These are phyloP conservation scores for Pseudogymnoascus sp. DNA, from an alignment of 2,329 filamentous ascomycete genomes.

Conservation along the genomic window DNA sequence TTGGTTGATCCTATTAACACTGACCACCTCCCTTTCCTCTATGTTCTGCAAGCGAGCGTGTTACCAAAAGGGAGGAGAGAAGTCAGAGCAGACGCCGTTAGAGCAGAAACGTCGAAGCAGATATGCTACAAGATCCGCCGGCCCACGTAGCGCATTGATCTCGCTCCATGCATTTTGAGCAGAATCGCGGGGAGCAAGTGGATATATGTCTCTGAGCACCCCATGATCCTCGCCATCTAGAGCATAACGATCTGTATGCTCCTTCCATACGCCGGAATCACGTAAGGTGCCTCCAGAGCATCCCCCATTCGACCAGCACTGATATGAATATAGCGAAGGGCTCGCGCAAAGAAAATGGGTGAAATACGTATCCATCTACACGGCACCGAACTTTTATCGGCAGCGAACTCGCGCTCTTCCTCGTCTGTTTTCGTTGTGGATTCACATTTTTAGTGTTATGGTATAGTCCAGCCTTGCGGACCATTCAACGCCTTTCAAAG, in stretches of 20 bases:
- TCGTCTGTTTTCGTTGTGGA: too few species aligned
- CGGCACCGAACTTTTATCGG: conserved; percentile 34
- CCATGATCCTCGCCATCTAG: conserved; percentile 40
- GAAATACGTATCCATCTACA: conserved; percentile 32
- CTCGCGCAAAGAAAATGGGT: conserved; percentile 29
- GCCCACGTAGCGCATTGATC: not conserved
- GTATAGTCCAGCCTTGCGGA: conserved; percentile 37
- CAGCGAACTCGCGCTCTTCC: conserved; percentile 38
- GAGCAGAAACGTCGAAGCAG: not conserved
- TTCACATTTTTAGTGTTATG: too few species aligned
- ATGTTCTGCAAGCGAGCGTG: not conserved
- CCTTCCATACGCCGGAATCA: conserved; percentile 33
- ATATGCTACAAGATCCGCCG: not conserved
- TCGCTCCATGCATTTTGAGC: conserved; percentile 14
- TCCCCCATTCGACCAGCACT: not conserved
- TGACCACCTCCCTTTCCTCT: too few species aligned
- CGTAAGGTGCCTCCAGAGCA: conserved; percentile 6
- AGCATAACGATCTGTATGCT: conserved; percentile 37
- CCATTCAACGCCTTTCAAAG: too few species aligned
- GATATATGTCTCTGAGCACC: conserved; percentile 40
- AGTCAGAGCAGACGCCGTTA: not conserved
- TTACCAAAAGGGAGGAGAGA: not conserved
- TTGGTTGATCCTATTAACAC: not conserved
- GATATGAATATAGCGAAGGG: conserved; percentile 19
- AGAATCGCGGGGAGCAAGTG: conserved; percentile 39